A percentile compares a stretch with the other conserved stretches of the same genome.
phyloP scores from a whole-genome alignment of 164 flowering plant species.

The Macadamia integrifolia region DNA sequence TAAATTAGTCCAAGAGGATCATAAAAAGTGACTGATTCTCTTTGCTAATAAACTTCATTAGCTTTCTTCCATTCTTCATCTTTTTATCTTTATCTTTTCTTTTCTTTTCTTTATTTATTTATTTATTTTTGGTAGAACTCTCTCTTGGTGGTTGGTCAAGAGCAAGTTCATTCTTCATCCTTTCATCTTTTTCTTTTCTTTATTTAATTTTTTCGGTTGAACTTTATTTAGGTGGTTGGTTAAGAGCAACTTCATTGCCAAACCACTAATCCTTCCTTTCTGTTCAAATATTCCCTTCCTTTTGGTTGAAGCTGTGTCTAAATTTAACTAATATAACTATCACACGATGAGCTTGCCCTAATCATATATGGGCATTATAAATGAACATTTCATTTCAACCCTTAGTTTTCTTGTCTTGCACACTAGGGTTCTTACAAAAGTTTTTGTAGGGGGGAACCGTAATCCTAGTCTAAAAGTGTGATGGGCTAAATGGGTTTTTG shows the following conservation, averaged over 20 bases:
- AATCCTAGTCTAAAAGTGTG: neutral
- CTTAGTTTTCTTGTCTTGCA: neutral
- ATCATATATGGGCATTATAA: neutral
- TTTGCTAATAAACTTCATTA: neutral
- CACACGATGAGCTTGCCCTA: neutral
- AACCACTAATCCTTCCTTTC: neutral
- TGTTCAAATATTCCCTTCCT: neutral
- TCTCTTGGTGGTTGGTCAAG: too few species aligned
- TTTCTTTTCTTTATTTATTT: too few species aligned
- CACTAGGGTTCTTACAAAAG: neutral
- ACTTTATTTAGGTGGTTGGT: too few species aligned
- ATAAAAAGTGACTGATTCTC: neutral
- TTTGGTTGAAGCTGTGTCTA: neutral
- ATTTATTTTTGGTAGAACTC: too few species aligned
- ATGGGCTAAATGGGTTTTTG: slow-evolving; percentile 6
- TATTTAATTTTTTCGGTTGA: too few species aligned
- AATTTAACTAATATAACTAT: neutral
- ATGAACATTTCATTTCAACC: neutral
- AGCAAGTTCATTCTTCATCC: neutral
- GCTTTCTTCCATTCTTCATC: neutral
- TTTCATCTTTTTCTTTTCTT: too few species aligned
- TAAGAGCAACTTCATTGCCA: neutral
- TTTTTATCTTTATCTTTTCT: too few species aligned
- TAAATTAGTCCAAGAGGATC: neutral
- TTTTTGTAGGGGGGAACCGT: neutral